These are phyloP conservation scores for Boletus barrowsii DNA, from an alignment of 768 basidiomycete genomes.

Conservation along the genomic window DNA sequence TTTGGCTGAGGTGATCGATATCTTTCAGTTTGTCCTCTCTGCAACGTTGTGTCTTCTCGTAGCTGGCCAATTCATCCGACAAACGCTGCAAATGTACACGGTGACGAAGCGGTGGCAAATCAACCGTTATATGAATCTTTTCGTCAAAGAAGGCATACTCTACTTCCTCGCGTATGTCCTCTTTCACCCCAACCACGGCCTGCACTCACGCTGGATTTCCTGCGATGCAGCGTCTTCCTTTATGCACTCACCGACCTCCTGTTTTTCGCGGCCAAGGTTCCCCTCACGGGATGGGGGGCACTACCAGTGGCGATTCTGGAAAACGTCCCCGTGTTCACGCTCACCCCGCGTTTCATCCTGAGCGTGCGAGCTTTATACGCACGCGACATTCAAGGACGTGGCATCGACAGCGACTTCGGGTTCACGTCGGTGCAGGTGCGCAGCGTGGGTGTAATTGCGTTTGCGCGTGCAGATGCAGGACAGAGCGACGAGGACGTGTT, in stretches of 20 bases:
- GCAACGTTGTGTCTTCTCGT: neutral
- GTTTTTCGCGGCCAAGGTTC: neutral
- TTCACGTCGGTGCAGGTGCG: neutral
- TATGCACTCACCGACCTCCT: neutral
- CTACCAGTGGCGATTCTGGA: neutral
- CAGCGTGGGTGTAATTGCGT: too few relatives aligned
- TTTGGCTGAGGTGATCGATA: neutral
- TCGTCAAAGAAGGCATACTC: neutral
- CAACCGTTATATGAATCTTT: neutral
- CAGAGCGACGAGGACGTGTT: neutral
- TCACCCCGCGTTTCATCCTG: constrained; percentile 6
- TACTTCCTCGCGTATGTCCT: constrained; percentile 10
- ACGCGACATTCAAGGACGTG: neutral
- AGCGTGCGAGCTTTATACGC: constrained; percentile 4
- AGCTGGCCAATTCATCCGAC: neutral
- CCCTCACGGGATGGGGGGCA: neutral
- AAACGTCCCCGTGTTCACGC: constrained; percentile 6
- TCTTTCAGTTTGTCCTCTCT: neutral
- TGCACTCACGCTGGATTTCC: neutral
- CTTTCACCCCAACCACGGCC: neutral
- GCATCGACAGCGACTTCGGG: neutral
- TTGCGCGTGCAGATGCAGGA: neutral
- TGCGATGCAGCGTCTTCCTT: neutral
- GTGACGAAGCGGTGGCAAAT: neutral
- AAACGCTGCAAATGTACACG: neutral